Evolutionary conservation across 2,329 filamentous ascomycete genomes (phyloP).

Genomic region (Coniella lustricola): DNA sequence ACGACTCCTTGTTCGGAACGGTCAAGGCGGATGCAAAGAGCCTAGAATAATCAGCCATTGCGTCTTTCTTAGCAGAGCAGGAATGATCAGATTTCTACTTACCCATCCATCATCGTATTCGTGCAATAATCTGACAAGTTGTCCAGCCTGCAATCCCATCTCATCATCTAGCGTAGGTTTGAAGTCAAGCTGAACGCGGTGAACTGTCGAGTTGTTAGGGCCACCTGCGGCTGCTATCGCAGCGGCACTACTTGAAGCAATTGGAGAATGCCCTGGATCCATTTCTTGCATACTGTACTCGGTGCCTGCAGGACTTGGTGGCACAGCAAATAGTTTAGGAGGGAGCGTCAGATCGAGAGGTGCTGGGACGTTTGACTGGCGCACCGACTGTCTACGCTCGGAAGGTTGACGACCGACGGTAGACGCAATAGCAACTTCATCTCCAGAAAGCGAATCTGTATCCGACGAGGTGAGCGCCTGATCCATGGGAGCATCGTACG

Average conservation of each 20-base stretch:
- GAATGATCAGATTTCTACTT: slow-evolving; percentile 36
- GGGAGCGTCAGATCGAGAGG: slow-evolving; percentile 48
- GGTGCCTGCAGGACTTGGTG: slow-evolving; percentile 55
- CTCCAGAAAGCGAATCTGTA: background rate
- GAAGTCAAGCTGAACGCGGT: slow-evolving; percentile 93
- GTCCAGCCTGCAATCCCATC: slow-evolving; percentile 70
- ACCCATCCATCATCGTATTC: slow-evolving; percentile 99
- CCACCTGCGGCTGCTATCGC: slow-evolving; percentile 58
- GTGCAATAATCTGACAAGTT: slow-evolving; percentile 82
- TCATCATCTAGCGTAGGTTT: slow-evolving; percentile 89
- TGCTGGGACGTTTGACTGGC: slow-evolving; percentile 40
- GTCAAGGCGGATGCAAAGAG: slow-evolving; percentile 85
- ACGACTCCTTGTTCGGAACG: slow-evolving; percentile 88
- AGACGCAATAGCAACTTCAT: background rate
- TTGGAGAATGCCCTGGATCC: slow-evolving; percentile 41
- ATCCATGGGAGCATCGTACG: slow-evolving; percentile 2
- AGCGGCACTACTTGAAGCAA: slow-evolving; percentile 45
- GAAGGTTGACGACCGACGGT: slow-evolving; percentile 10
- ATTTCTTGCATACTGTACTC: slow-evolving; percentile 46
- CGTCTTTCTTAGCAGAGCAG: too few species aligned
- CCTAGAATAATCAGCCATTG: too few species aligned
- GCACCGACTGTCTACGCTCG: slow-evolving; percentile 49
- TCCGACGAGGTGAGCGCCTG: background rate
- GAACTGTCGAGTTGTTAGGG: slow-evolving; percentile 58
- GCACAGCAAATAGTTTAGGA: slow-evolving; percentile 28